A percentile compares a stretch with the other conserved stretches of the same genome.
Conservation (phyloP, 2,329 filamentous ascomycete genomes). For the Zymoseptoria brevis region DNA sequence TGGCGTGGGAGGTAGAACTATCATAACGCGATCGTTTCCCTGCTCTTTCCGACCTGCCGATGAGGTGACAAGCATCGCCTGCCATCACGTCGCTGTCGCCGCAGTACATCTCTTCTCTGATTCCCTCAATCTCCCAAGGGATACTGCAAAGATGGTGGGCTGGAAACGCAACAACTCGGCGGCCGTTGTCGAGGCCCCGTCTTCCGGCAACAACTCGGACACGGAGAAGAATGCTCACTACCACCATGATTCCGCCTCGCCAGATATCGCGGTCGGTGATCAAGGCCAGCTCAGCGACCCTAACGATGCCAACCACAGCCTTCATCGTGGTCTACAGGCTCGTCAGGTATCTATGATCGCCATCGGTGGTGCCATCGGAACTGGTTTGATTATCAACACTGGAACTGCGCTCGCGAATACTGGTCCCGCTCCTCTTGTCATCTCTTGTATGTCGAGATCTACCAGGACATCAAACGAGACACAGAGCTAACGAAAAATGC, state of each 20-base stretch:
- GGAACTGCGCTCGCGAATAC: conserved; percentile 44
- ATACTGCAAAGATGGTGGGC: conserved; percentile 2
- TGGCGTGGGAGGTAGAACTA: background rate
- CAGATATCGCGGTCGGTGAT: conserved; percentile 1
- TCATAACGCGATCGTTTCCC: background rate
- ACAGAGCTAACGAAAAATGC: background rate
- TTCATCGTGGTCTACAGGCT: conserved; percentile 47
- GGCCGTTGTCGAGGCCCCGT: conserved; percentile 2
- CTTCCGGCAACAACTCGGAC: conserved; percentile 5
- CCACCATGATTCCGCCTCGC: background rate
- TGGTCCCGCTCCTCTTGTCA: conserved; percentile 59
- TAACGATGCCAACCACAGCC: conserved; percentile 23
- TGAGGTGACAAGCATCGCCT: background rate
- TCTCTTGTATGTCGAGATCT: conserved; percentile 43
- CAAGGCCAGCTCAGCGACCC: conserved; percentile 18
- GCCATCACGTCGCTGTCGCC: background rate
- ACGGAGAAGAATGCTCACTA: conserved; percentile 6
- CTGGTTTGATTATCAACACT: conserved; percentile 63
- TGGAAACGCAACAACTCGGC: conserved; percentile 7
- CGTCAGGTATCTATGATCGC: conserved; percentile 57
- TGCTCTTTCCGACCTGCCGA: background rate
- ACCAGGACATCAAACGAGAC: background rate
- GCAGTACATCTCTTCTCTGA: background rate
- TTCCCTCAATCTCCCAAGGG: background rate
- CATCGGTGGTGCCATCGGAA: conserved; percentile 67